Evolutionary conservation across 257 asterid genomes (phyloP).

Genomic region (Thymus quinquecostatus): DNA sequence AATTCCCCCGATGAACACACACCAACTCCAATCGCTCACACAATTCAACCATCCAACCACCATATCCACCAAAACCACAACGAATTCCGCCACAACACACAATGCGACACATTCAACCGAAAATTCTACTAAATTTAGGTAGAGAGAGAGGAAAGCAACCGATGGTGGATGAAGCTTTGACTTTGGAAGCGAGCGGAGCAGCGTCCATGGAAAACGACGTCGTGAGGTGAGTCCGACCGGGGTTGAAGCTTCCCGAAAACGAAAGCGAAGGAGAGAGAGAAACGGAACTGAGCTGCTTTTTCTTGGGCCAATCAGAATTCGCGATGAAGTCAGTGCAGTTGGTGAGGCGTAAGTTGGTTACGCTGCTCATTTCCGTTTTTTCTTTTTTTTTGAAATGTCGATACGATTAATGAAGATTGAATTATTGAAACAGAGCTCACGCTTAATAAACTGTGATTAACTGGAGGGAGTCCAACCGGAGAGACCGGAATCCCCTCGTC

Average conservation of each 20-base stretch:
- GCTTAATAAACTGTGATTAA: conserved; percentile 15
- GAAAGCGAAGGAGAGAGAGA: conserved; percentile 32
- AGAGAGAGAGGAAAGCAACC: conserved; percentile 19
- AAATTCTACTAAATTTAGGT: background rate
- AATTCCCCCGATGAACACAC: background rate
- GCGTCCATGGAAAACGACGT: conserved; percentile 35
- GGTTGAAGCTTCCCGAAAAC: conserved; percentile 32
- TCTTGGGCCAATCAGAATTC: conserved; percentile 15
- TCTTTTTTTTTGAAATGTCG: conserved; percentile 8
- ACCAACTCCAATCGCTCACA: conserved; percentile 10
- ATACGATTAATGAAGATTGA: conserved; percentile 16
- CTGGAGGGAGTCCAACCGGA: conserved; percentile 24
- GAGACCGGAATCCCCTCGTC: background rate
- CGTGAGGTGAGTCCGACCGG: conserved; percentile 19
- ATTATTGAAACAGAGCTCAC: background rate
- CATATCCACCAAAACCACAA: background rate
- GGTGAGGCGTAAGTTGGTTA: conserved; percentile 28
- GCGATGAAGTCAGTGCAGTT: conserved; percentile 23
- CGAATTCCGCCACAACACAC: background rate
- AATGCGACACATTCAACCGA: background rate
- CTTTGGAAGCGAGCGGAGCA: conserved; percentile 30
- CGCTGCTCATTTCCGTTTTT: conserved; percentile 37
- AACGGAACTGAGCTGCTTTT: conserved; percentile 22
- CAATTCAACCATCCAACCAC: conserved; percentile 23
- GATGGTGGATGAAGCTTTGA: conserved; percentile 41